Percentiles rank a stretch among this genome's conserved stretches.
Evolutionary conservation across 352 stramenopile species (phyloP).

Genomic region (Thalassiosira livingstoniorum): DNA sequence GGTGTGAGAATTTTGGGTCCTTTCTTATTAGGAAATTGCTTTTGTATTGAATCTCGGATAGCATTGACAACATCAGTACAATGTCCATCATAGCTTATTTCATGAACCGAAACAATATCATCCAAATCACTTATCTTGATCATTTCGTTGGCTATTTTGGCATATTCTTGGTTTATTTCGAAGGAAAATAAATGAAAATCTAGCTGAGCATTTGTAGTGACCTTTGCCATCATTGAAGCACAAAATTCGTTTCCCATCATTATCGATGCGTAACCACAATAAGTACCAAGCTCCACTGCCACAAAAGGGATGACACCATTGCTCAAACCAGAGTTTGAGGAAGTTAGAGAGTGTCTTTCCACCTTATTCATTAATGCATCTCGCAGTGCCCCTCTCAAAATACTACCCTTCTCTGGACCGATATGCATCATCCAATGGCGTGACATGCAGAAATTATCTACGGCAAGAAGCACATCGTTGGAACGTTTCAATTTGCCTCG

Average conservation of each 20-base stretch:
- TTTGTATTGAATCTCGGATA: constrained; percentile 18
- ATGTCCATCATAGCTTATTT: constrained; percentile 54
- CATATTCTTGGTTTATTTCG: constrained; percentile 72
- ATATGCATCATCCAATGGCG: constrained; percentile 88
- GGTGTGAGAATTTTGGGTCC: constrained; percentile 11
- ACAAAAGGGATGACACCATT: constrained; percentile 34
- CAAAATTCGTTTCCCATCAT: constrained; percentile 56
- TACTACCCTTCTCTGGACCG: constrained; percentile 73
- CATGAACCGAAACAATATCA: constrained; percentile 55
- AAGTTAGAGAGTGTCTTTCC: not conserved
- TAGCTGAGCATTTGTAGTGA: not conserved
- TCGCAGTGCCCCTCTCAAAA: constrained; percentile 58
- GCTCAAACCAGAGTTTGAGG: not conserved
- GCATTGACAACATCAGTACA: constrained; percentile 39
- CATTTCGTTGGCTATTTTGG: constrained; percentile 68
- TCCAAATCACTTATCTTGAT: constrained; percentile 66
- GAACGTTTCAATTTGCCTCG: constrained; percentile 1
- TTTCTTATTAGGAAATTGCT: not conserved
- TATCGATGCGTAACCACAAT: constrained; percentile 84
- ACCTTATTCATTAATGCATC: constrained; percentile 16
- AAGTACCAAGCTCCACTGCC: constrained; percentile 81
- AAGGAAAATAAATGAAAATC: constrained; percentile 72
- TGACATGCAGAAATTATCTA: constrained; percentile 79
- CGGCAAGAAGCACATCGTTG: constrained; percentile 52
- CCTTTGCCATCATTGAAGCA: constrained; percentile 8